Percentiles rank a stretch among this genome's conserved stretches.
These are phyloP conservation scores for Hypomyces rosellus DNA, from an alignment of 2,329 filamentous ascomycete species.

Conservation along the genomic window DNA sequence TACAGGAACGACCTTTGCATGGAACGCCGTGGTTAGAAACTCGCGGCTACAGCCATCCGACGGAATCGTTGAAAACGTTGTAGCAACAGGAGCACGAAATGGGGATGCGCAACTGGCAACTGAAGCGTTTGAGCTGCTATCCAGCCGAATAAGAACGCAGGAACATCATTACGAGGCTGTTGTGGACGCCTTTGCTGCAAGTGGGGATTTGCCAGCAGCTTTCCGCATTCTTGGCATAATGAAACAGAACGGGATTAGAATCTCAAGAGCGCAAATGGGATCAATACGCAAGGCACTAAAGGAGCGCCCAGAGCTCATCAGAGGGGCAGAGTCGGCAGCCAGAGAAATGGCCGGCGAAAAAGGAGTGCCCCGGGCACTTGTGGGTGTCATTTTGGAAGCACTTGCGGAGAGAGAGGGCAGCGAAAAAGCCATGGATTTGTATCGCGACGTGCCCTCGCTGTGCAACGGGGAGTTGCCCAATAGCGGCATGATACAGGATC, in stretches of 20 bases:
- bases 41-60: conserved; percentile 42
- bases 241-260: conserved; percentile 45
- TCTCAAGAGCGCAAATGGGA: conserved; percentile 56
- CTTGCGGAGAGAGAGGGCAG: conserved; percentile 22
- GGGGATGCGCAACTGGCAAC: conserved; percentile 64
- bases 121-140: conserved; percentile 54
- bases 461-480: conserved; percentile 22
- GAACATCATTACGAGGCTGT: conserved; percentile 75
- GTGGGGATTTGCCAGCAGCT: conserved; percentile 56
- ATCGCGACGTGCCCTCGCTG: conserved; percentile 22
- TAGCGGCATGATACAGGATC: conserved; percentile 21
- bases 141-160: conserved; percentile 41
- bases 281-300: conserved; percentile 54
- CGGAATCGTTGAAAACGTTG: conserved; percentile 59
- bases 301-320: conserved; percentile 37
- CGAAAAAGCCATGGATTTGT: conserved; percentile 28
- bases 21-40: conserved; percentile 57
- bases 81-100: conserved; percentile 64
- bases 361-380: conserved; percentile 32
- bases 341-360: conserved; percentile 38
- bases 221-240: conserved; percentile 70
- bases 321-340: conserved; percentile 51
- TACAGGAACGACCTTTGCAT: conserved; percentile 61
- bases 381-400: conserved; percentile 30
- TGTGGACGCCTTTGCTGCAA: conserved; percentile 59